Percentiles rank a stretch among this genome's conserved stretches.
phyloP scores from a whole-genome alignment of 2,329 filamentous ascomycete genomes.

The Parafenestella ontariensis region DNA sequence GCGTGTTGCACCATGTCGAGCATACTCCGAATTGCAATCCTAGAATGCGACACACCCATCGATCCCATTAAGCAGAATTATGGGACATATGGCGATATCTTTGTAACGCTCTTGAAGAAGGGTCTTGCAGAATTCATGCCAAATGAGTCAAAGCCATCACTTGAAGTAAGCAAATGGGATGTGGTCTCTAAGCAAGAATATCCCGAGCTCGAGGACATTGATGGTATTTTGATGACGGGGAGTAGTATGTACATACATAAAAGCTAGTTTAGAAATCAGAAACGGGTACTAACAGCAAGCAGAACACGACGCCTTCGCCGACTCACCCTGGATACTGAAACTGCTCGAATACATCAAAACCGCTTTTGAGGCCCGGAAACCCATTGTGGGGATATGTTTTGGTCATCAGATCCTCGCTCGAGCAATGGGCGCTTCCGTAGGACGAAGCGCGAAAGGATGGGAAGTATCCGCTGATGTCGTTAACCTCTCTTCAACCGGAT shows the following conservation, averaged over 20 bases:
- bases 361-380: slow-evolving; percentile 66
- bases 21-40: neutral
- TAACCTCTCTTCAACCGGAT: slow-evolving; percentile 39
- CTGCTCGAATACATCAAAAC: slow-evolving; percentile 71
- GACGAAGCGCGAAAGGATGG: slow-evolving; percentile 71
- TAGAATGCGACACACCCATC: neutral
- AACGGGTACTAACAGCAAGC: neutral
- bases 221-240: slow-evolving; percentile 80
- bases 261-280: neutral
- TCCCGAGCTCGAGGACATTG: slow-evolving; percentile 72
- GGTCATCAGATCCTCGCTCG: slow-evolving; percentile 81
- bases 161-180: slow-evolving; percentile 71
- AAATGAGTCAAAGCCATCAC: slow-evolving; percentile 11
- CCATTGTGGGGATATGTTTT: slow-evolving; percentile 79
- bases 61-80: neutral
- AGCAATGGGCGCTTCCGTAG: slow-evolving; percentile 71
- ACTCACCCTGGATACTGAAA: slow-evolving; percentile 73
- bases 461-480: slow-evolving; percentile 72
- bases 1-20: neutral
- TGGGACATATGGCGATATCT: neutral
- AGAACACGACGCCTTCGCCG: slow-evolving; percentile 65
- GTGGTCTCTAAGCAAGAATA: slow-evolving; percentile 71
- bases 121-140: neutral
- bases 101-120: neutral
- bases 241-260: slow-evolving; percentile 51